Base-by-base conservation (phyloP, 2,329 filamentous ascomycete species). In the Pseudocercospora cruenta region DNA sequence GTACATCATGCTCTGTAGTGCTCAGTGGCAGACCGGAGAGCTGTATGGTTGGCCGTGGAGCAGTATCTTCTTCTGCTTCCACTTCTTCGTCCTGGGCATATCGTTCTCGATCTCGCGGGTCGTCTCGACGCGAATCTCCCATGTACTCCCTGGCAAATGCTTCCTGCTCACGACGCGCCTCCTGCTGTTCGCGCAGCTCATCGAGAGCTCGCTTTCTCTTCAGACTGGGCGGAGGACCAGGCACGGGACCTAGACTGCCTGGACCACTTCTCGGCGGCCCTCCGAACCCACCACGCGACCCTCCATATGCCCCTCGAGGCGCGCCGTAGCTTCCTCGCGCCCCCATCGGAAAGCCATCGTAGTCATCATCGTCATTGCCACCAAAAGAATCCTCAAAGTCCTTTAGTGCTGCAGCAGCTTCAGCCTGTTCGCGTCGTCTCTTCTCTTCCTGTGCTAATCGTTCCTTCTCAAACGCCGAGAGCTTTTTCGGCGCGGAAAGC, bases 361-460 rank as follows among this genome's bases (percentile, higher is more conserved):
- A 65, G 21, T 73, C 71, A 24, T 80, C 76, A 43, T 84, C 87
- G 47, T 85, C 82, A 9, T 61, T 64, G 12, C 62, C 64, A 1
- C 65, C 89, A 73, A 92, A 91, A 63, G 86, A 93, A 79, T 94
- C 94, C 64, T 95, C 88, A 71, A 97, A 97, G 70, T 94, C 92
- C 72, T 93, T 88, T 78, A 94, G 91, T 0, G 93, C 92, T 24
- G 92, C 93, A 22, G 91, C 92, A 6, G 92, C 96, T 80, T 97
- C 94, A 71, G 90, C 92, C 74, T 90, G 91, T 79, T 96, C 94
- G 71, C 92, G 87, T 72, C 87, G 86, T 66, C 91, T 89, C 81
- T 97, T 97, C 24, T 92, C 93, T 82, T 96, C 93, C 64, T 91
- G 92, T 77, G 96, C 93, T 66, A 92, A 92, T 78, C 91, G 93